These are phyloP conservation scores for Cyamopsis tetragonoloba DNA, from an alignment of 306 rosid species.

Conservation along the genomic window DNA sequence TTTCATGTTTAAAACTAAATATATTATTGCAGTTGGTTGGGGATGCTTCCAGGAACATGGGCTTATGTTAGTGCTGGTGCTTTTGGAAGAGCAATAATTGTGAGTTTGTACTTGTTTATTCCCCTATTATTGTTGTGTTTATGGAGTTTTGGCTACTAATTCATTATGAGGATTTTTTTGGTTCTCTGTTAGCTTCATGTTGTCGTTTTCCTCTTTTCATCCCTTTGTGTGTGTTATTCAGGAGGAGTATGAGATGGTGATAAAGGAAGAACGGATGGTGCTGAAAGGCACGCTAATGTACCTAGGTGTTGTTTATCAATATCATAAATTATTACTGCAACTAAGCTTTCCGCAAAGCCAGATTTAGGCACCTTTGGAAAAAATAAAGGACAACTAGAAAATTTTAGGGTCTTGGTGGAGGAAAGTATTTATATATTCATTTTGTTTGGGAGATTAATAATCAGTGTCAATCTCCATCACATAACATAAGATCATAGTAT, in stretches of 20 bases:
- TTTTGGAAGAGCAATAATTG: conserved; percentile 93
- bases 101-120: conserved; percentile 45
- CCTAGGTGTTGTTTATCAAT: not conserved
- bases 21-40: conserved; percentile 77
- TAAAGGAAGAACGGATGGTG: conserved; percentile 5
- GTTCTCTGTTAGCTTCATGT: not conserved
- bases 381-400: not conserved
- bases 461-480: conserved; percentile 5
- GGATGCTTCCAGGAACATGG: conserved; percentile 99
- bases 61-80: conserved; percentile 99
- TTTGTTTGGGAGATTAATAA: not conserved
- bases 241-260: not conserved
- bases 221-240: not conserved
- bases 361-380: not conserved
- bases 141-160: not conserved
- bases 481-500: not conserved
- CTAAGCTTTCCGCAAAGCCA: not conserved
- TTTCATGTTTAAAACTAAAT: conserved; percentile 21
- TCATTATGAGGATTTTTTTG: not conserved
- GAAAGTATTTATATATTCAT: not conserved
- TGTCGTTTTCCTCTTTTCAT: not conserved
- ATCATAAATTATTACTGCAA: not conserved
- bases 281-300: not conserved
- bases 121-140: not conserved
- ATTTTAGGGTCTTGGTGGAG: not conserved